phyloP scores from a whole-genome alignment of 768 basidiomycete genomes.

The Phaeotremella skinneri region DNA sequence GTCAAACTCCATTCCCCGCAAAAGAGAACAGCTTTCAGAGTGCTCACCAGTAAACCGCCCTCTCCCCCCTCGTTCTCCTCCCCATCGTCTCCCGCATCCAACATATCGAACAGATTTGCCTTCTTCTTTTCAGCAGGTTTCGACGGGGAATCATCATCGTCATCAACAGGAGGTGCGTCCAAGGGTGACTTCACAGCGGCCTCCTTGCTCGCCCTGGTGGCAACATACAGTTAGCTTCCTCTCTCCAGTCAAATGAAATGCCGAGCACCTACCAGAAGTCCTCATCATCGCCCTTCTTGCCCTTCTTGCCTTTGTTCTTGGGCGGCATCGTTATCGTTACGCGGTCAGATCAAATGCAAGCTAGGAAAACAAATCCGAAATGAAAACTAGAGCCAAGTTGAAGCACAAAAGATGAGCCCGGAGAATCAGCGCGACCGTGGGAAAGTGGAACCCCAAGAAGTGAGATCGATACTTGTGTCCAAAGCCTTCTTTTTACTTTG shows the following conservation, averaged over 20 bases:
- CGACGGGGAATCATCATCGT: conserved; percentile 27
- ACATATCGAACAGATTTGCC: not conserved
- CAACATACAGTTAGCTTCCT: not conserved
- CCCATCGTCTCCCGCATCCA: conserved; percentile 27
- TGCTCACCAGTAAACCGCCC: conserved; percentile 47
- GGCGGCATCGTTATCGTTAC: conserved; percentile 57
- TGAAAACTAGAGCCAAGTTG: not conserved
- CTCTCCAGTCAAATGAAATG: conserved; percentile 52
- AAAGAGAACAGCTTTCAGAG: not conserved
- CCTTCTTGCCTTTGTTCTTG: conserved; percentile 76
- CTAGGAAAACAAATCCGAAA: not conserved
- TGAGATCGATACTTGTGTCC: too few species aligned
- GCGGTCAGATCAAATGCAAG: not conserved
- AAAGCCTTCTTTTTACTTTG: too few species aligned
- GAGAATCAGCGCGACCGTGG: not conserved
- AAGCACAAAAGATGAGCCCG: not conserved
- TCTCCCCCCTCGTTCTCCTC: conserved; percentile 32
- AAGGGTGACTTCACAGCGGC: conserved; percentile 35
- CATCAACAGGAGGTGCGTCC: conserved; percentile 33
- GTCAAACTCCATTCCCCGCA: not conserved
- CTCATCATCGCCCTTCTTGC: conserved; percentile 68
- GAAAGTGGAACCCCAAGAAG: too few species aligned
- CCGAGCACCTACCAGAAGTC: conserved; percentile 65
- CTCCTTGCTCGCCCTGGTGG: conserved; percentile 46
- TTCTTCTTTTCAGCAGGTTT: not conserved